Conservation (phyloP, 352 stramenopile genomes). For the Globisporangium lucens region DNA sequence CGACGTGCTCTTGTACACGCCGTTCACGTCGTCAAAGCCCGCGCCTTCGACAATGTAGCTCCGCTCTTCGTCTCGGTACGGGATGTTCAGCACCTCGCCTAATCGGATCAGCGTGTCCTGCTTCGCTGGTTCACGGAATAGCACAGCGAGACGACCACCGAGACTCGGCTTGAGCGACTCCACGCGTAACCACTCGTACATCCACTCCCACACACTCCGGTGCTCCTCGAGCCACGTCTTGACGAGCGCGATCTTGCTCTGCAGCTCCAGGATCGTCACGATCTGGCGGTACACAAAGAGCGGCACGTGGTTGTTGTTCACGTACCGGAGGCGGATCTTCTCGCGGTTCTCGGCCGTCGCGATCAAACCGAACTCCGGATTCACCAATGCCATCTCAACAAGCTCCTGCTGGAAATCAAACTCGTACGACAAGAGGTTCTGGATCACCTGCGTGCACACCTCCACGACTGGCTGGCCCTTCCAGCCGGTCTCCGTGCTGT, state of each 20-base stretch:
- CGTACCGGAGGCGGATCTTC: conserved; percentile 57
- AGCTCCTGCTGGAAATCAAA: conserved; percentile 59
- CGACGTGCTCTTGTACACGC: conserved; percentile 89
- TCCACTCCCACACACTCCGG: conserved; percentile 68
- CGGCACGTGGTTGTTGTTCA: conserved; percentile 65
- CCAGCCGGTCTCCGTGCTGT: conserved; percentile 81
- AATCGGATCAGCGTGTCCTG: conserved; percentile 64
- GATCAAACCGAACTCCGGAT: conserved; percentile 68
- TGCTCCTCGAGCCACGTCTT: conserved; percentile 54
- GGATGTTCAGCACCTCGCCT: conserved; percentile 55
- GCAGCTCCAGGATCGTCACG: conserved; percentile 62
- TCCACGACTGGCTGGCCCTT: conserved; percentile 85
- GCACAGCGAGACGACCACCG: conserved; percentile 54
- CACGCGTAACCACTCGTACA: conserved; percentile 86
- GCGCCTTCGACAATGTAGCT: conserved; percentile 89
- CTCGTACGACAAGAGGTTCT: conserved; percentile 61
- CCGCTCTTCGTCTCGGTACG: conserved; percentile 72
- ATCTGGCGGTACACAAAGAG: conserved; percentile 84
- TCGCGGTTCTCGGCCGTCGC: conserved; percentile 64
- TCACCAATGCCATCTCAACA: conserved; percentile 61
- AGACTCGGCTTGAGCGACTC: conserved; percentile 81
- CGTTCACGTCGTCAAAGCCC: conserved; percentile 91
- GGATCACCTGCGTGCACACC: conserved; percentile 55
- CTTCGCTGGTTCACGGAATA: conserved; percentile 75
- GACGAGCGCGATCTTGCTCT: conserved; percentile 57